Evolutionary conservation across 2,329 filamentous ascomycete genomes (phyloP).

Genomic region (Diaporthe australafricana): DNA sequence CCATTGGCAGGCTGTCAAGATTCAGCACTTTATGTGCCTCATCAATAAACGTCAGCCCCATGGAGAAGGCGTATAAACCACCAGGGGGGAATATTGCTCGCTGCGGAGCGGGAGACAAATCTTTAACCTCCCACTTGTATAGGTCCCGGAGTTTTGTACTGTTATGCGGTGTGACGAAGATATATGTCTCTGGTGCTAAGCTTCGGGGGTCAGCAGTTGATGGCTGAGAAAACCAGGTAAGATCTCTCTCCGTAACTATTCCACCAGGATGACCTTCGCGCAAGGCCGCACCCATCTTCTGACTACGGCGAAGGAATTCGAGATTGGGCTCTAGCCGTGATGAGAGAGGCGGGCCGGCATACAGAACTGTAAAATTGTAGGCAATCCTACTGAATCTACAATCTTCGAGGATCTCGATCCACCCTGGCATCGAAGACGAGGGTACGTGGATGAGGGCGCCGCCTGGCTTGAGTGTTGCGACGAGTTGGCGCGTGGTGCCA

Average conservation of each 20-base stretch:
- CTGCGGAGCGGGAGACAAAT: not conserved
- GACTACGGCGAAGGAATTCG: not conserved
- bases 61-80: not conserved
- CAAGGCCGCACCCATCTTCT: not conserved
- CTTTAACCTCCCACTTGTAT: not conserved
- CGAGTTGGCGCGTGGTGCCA: not conserved
- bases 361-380: constrained; percentile 22
- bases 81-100: not conserved
- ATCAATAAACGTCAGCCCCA: constrained; percentile 17
- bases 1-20: not conserved
- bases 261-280: not conserved
- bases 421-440: not conserved
- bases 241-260: not conserved
- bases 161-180: not conserved
- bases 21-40: constrained; percentile 10
- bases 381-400: not conserved
- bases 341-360: not conserved
- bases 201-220: not conserved
- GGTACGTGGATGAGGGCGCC: not conserved
- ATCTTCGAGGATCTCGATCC: not conserved
- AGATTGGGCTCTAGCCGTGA: not conserved
- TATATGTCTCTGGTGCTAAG: not conserved
- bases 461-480: not conserved
- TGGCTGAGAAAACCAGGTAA: not conserved
- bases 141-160: not conserved